Conservation (phyloP, 2,329 filamentous ascomycete species). For the Decorospora gaudefroyi region DNA sequence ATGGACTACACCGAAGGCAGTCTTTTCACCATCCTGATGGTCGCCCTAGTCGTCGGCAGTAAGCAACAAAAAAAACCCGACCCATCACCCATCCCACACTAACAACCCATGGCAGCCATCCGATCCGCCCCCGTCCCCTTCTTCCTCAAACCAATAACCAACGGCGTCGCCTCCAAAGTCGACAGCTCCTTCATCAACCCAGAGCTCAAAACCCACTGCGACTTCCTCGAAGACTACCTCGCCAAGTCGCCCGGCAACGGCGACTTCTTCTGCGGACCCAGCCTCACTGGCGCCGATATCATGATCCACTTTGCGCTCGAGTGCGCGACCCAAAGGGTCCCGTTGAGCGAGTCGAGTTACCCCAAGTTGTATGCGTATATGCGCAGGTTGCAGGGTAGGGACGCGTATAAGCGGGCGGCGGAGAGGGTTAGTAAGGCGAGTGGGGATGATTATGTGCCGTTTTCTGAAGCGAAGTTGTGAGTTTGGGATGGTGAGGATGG, state of each 20-base stretch:
- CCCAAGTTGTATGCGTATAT: conserved; percentile 55
- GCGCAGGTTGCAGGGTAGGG: conserved; percentile 51
- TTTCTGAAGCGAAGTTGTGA: conserved; percentile 33
- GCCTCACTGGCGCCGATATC: conserved; percentile 58
- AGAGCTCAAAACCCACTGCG: conserved; percentile 55
- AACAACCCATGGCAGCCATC: conserved; percentile 37
- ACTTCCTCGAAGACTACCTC: conserved; percentile 58
- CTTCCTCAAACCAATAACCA: conserved; percentile 69
- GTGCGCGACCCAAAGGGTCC: conserved; percentile 45
- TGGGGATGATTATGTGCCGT: conserved; percentile 44
- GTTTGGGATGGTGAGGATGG: too few relatives aligned
- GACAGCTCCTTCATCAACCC: conserved; percentile 52
- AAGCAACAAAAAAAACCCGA: background rate
- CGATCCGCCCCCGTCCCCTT: conserved; percentile 64
- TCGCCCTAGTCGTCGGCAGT: conserved; percentile 63
- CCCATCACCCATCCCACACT: background rate
- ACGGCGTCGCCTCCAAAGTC: conserved; percentile 57
- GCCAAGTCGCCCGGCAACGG: conserved; percentile 54
- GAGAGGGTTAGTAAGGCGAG: conserved; percentile 55
- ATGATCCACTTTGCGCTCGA: conserved; percentile 59
- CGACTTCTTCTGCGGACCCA: conserved; percentile 56
- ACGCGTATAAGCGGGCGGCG: conserved; percentile 55
- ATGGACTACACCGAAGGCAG: conserved; percentile 87
- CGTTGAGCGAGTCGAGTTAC: conserved; percentile 51
- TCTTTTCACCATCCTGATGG: conserved; percentile 72